Evolutionary conservation across 2,329 filamentous ascomycete species (phyloP).

Genomic region (Tolypocladium sp.): DNA sequence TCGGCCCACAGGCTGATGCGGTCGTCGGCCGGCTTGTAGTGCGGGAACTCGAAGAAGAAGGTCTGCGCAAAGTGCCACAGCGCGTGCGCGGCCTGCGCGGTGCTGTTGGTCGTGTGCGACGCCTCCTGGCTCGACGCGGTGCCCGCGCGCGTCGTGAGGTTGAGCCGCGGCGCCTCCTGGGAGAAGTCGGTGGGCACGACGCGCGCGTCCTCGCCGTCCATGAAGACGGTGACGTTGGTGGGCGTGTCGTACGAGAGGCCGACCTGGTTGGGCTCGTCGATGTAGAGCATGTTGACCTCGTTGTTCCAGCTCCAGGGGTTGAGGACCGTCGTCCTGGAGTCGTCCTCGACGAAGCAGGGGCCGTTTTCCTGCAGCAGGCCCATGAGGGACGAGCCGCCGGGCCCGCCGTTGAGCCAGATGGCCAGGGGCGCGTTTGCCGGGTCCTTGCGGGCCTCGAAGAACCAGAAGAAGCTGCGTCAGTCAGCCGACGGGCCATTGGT

Average conservation of each 20-base stretch:
- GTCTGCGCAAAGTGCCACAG: conserved; percentile 60
- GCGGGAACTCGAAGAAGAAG: conserved; percentile 48
- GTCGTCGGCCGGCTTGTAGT: conserved; percentile 43
- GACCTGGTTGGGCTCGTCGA: conserved; percentile 57
- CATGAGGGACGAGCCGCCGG: conserved; percentile 52
- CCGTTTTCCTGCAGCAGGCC: conserved; percentile 56
- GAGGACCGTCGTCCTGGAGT: conserved; percentile 40
- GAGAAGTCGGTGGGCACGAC: conserved; percentile 26
- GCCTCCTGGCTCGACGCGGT: conserved; percentile 20
- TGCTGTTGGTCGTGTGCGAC: conserved; percentile 34
- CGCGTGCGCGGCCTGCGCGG: conserved; percentile 43
- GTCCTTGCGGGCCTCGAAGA: conserved; percentile 35
- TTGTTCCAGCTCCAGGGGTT: conserved; percentile 58
- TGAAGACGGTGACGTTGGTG: conserved; percentile 51
- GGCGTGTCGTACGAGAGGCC: conserved; percentile 57
- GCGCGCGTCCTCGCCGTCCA: conserved; percentile 39
- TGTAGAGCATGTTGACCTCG: conserved; percentile 42
- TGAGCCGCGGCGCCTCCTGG: conserved; percentile 23
- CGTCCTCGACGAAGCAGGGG: conserved; percentile 36
- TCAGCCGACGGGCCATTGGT: background rate
- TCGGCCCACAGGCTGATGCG: conserved; percentile 59
- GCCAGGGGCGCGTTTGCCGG: conserved; percentile 33
- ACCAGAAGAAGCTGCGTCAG: conserved; percentile 34
- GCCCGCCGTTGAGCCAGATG: conserved; percentile 59
- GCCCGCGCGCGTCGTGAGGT: conserved; percentile 26